Percentiles rank a stretch among this genome's conserved stretches.
These are phyloP conservation scores for Leptosphaerulina australis DNA, from an alignment of 2,329 filamentous ascomycete genomes.

Conservation along the genomic window DNA sequence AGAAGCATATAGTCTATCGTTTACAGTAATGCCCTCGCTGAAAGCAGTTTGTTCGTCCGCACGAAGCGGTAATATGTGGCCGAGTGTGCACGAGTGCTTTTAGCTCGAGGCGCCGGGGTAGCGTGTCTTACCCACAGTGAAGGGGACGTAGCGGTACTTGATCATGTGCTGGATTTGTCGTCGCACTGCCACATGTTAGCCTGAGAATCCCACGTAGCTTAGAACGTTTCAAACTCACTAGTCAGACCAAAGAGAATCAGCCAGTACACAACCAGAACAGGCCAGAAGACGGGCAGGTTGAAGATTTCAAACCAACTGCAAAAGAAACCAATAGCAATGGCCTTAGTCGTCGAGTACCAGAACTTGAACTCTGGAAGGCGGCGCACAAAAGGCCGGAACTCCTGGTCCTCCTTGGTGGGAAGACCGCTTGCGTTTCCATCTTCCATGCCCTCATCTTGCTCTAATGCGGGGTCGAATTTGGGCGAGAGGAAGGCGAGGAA, in stretches of 20 bases:
- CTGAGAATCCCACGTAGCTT: neutral
- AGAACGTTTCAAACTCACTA: conserved; percentile 65
- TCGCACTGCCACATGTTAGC: conserved; percentile 69
- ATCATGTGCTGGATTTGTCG: conserved; percentile 99
- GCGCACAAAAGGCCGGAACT: conserved; percentile 97
- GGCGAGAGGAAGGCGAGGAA: conserved; percentile 98
- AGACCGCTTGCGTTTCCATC: conserved; percentile 79
- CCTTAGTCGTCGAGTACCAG: conserved; percentile 94
- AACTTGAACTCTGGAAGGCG: conserved; percentile 99
- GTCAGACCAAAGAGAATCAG: conserved; percentile 94
- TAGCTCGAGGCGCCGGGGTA: conserved; percentile 42
- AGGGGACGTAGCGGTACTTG: conserved; percentile 98
- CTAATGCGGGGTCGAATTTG: conserved; percentile 97
- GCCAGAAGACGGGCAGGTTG: conserved; percentile 98
- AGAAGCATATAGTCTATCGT: conserved; percentile 31
- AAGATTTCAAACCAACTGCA: conserved; percentile 95
- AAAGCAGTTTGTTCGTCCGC: conserved; percentile 21
- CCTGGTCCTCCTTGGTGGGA: conserved; percentile 94
- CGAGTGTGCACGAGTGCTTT: conserved; percentile 11
- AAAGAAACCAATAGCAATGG: conserved; percentile 78
- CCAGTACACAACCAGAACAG: conserved; percentile 98
- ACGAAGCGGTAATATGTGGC: conserved; percentile 1
- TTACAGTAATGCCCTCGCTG: conserved; percentile 25
- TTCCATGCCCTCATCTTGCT: conserved; percentile 95
- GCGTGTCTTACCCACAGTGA: conserved; percentile 79